These are phyloP conservation scores for Ophiostoma tasmaniense DNA, from an alignment of 2,329 filamentous ascomycete species.

Conservation along the genomic window DNA sequence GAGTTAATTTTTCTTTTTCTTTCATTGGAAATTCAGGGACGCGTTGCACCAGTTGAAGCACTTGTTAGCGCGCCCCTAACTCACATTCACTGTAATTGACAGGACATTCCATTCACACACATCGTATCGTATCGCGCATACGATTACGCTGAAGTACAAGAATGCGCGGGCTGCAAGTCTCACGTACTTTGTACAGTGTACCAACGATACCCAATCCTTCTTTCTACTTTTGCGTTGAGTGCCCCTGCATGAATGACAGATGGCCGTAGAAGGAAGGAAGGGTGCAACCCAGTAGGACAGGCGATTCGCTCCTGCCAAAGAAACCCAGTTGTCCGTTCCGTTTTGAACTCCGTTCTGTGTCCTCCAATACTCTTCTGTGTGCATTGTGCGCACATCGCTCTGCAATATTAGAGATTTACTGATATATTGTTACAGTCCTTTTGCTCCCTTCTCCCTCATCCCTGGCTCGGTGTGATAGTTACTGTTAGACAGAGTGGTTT, in stretches of 20 bases:
- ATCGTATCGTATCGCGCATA: background rate
- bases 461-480: background rate
- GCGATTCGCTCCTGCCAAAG: background rate
- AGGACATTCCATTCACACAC: background rate
- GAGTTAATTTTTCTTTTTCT: background rate
- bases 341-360: background rate
- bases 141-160: background rate
- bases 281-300: background rate
- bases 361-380: background rate
- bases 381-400: background rate
- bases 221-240: background rate
- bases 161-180: background rate
- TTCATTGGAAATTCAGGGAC: constrained; percentile 7
- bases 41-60: constrained; percentile 11
- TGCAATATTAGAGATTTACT: background rate
- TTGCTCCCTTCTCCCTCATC: background rate
- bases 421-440: background rate
- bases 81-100: background rate
- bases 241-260: constrained; percentile 1
- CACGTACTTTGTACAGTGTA: background rate
- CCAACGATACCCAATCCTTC: background rate
- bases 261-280: background rate
- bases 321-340: background rate
- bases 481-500: background rate
- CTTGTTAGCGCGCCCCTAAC: background rate